A percentile compares a stretch with the other conserved stretches of the same genome.
These are phyloP conservation scores for Quercus tomentella DNA, from an alignment of 331 rosid genomes.

Conservation along the genomic window DNA sequence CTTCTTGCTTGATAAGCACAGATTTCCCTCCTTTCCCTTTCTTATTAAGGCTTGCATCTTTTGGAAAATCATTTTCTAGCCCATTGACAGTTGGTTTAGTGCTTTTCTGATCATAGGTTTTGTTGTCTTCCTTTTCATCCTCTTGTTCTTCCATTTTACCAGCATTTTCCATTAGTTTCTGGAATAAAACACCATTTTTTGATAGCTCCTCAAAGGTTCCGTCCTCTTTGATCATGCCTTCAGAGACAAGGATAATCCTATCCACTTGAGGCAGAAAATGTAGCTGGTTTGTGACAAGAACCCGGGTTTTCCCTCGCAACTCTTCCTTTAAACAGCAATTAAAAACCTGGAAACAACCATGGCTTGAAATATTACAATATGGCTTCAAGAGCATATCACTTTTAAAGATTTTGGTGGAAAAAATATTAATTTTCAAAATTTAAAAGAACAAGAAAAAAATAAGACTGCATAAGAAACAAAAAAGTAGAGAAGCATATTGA, in stretches of 20 bases:
- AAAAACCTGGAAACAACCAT: conserved; percentile 54
- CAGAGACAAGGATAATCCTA: conserved; percentile 54
- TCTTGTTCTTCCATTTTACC: conserved; percentile 74
- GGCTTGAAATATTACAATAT: neutral
- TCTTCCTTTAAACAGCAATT: conserved; percentile 81
- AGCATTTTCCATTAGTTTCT: conserved; percentile 89
- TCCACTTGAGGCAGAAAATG: conserved; percentile 92
- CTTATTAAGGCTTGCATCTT: conserved; percentile 34
- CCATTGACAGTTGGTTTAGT: conserved; percentile 26
- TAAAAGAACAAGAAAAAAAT: neutral
- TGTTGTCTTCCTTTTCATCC: conserved; percentile 28
- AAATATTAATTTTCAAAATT: neutral
- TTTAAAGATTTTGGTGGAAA: conserved; percentile 5
- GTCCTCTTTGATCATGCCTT: conserved; percentile 63
- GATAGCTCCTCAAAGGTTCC: conserved; percentile 90
- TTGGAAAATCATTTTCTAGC: conserved; percentile 33
- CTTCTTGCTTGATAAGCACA: conserved; percentile 76
- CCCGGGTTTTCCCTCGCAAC: conserved; percentile 71
- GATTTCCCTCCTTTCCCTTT: conserved; percentile 60
- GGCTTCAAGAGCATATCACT: neutral
- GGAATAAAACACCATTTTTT: conserved; percentile 57
- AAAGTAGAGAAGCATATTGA: neutral
- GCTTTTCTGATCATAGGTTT: conserved; percentile 22
- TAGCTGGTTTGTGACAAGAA: conserved; percentile 91
- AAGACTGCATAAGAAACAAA: neutral